Evolutionary conservation across 768 basidiomycete species (phyloP).

Genomic region (Tricholomella constricta): DNA sequence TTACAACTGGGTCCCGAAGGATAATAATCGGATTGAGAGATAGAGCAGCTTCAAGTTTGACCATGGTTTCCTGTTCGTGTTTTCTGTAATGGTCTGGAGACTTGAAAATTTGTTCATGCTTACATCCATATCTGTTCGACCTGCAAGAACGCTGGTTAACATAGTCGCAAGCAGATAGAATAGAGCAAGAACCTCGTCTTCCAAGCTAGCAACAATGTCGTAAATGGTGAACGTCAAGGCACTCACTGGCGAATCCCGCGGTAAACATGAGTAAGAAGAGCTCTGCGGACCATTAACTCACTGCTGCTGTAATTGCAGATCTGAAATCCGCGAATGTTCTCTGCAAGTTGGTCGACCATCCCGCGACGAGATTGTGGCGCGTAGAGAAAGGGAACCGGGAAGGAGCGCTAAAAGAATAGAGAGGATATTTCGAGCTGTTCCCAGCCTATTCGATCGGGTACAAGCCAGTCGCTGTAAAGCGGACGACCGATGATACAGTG

Average conservation of each 20-base stretch:
- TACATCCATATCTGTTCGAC: constrained; percentile 25
- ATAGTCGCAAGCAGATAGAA: background rate
- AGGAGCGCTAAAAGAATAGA: too few species aligned
- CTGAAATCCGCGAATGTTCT: constrained; percentile 20
- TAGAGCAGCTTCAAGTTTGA: constrained; percentile 22
- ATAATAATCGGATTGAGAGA: constrained; percentile 19
- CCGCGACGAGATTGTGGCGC: too few species aligned
- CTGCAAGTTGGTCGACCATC: background rate
- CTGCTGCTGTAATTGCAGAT: constrained; percentile 26
- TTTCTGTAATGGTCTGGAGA: background rate
- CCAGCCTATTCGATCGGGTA: too few species aligned
- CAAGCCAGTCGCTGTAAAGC: too few species aligned
- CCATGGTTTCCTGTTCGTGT: constrained; percentile 20
- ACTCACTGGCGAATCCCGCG: constrained; percentile 16
- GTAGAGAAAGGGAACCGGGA: background rate
- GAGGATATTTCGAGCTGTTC: too few species aligned
- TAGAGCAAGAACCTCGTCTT: constrained; percentile 18
- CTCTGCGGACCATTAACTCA: constrained; percentile 6
- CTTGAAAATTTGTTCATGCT: background rate
- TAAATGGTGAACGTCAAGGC: constrained; percentile 25
- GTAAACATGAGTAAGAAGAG: background rate
- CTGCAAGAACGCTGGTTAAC: constrained; percentile 4
- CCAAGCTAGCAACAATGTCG: constrained; percentile 18
- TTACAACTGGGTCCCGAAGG: constrained; percentile 19
- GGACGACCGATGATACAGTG: too few species aligned